Evolutionary conservation across 2,329 filamentous ascomycete genomes (phyloP), one percentile per base, ranked within the genome.

Genomic region (Penicillium sp.): DNA sequence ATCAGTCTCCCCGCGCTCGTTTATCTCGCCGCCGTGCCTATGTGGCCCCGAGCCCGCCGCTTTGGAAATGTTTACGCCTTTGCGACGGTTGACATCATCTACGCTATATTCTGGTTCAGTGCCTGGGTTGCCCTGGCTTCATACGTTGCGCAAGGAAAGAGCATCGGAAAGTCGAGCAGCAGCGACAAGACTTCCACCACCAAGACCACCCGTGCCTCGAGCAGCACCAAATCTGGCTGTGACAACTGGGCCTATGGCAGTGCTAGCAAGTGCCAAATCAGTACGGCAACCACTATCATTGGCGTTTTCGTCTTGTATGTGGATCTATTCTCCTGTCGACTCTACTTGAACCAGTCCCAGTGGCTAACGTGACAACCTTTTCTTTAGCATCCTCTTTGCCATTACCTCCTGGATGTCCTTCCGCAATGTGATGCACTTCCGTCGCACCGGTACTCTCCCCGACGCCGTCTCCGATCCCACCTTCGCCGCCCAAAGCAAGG

Each of bases 1-100:
- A 73, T 88, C 65, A 83, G 82, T 45, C 79, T 86, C 45, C 86
- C 86, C 13, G 84, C 83, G 30, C 76, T 88, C 38, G 78, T 88
- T 60, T 89, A 88, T 72, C 83, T 87, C 58, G 80, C 83, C 50
- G 85, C 85, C 72, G 84, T 86, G 4, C 86, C 86, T 5, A 84
- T 86, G 78, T 88, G 85, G 83, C 81, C 82, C 26, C 83, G 86
- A 64, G 83, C 85, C 28, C 80, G 80, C 66, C 80, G 82, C 56
- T 86, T 88, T 69, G 83, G 84, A 60, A 87, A 87, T 68, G 83
- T 84, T 40, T 88, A 87, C 70, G 86, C 84, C 56, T 87, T 87
- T 70, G 82, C 84, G 9, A 76, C 79, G 2, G 72, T 88, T 60
- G 86, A 89, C 68, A 73, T 80, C 15, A 68, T 87, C 26, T 86